phyloP scores from a whole-genome alignment of 139 green algal genomes.

The Closterium sp. region DNA sequence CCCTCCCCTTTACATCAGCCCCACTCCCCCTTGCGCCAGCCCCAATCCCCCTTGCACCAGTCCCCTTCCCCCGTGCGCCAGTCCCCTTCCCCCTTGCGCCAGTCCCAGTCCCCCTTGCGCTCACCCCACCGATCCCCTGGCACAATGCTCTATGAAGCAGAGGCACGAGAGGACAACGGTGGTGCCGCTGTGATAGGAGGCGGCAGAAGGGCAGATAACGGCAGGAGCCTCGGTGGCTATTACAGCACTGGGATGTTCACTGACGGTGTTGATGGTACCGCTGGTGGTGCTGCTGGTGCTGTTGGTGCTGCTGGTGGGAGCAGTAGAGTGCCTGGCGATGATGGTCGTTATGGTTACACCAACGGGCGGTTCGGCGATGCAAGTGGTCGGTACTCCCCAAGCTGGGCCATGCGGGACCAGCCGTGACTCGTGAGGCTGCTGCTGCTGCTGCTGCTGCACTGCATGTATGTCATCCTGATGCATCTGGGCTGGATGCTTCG shows the following conservation, averaged over 20 bases:
- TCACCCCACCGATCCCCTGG: not conserved
- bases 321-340: not conserved
- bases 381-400: not conserved
- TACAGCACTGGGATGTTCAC: not conserved
- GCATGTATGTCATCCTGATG: no score
- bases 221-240: not conserved
- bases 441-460: no score
- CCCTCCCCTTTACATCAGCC: not conserved
- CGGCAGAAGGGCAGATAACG: not conserved
- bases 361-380: not conserved
- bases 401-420: not conserved
- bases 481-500: no score
- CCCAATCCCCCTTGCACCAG: not conserved
- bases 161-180: not conserved
- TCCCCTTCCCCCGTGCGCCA: not conserved
- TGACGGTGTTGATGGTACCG: not conserved
- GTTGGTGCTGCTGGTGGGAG: not conserved
- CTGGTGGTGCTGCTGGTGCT: not conserved
- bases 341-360: not conserved
- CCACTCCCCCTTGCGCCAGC: not conserved
- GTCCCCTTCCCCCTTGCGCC: not conserved
- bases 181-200: not conserved
- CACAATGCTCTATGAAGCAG: not conserved
- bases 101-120: not conserved
- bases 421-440: not conserved